Base-by-base conservation (phyloP, 331 rosid genomes). In the Rosa hybrid region DNA sequence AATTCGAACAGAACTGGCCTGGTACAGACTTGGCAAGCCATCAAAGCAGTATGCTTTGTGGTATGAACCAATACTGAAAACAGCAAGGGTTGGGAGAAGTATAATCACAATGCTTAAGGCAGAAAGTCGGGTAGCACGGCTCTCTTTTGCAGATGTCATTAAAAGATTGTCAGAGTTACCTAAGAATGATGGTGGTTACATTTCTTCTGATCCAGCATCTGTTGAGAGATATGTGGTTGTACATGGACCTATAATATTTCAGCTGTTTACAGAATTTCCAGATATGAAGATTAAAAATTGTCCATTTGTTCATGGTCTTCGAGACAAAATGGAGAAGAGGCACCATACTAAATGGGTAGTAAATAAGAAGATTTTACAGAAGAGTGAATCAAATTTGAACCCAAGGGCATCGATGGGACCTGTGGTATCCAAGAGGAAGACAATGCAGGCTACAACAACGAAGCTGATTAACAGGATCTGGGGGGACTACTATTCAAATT, bases 11-110 rank as follows among this genome's bases (percentile, higher is more conserved):
- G 99, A 95, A 82, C 79, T 91, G 92, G 98, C 98, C 77, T 95
- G 99, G 99, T 95, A 93, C 81, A 90, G 99, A 78, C 92, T 95
- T 76, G 98, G 98, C 67, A 91, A 88, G 82, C 98, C 99, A 49
- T 88, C 99, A 77, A 91, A 87, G 85, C 97, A 89, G 88, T 95
- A 95, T 81, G 90, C 92, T 79, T 90, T 90, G 73, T 95, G 99
- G 99, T 89, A 93, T 79, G 88, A 88, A 70, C 88, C 99, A 6
- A 91, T 94, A 51, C 20, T 94, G 83, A 92, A 85, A 86, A 92
- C 96, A 75, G 97, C 97, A 4, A 90, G 85, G 84, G 78, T 94
- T 70, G 97, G 87, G 18, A 86, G 91, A 77, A 80, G 90, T 81
- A 90, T 90, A 27, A 92, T 92, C 86, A 87, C 92, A 8, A 77